These are phyloP conservation scores for Clathrospora elynae DNA, from an alignment of 2,329 filamentous ascomycete genomes.

Conservation along the genomic window DNA sequence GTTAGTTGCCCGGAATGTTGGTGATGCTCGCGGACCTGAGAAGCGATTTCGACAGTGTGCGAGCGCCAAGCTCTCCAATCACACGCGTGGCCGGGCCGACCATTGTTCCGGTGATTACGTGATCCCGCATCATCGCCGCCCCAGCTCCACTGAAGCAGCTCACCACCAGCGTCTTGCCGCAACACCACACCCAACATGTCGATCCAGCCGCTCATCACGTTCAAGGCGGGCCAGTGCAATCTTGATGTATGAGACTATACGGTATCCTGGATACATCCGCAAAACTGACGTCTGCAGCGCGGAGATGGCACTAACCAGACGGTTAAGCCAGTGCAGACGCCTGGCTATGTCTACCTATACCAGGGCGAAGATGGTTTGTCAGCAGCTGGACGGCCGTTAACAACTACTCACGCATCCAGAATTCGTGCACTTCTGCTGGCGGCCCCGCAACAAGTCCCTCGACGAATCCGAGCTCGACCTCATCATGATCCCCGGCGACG, in stretches of 20 bases:
- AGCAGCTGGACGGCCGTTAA: neutral
- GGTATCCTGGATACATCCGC: neutral
- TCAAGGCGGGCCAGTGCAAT: constrained; percentile 92
- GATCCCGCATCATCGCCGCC: constrained; percentile 14
- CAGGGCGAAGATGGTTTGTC: constrained; percentile 75
- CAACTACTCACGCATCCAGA: constrained; percentile 57
- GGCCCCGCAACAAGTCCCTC: constrained; percentile 72
- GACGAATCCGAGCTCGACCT: constrained; percentile 83
- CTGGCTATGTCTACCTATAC: constrained; percentile 91
- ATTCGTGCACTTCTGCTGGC: constrained; percentile 96
- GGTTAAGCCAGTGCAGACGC: constrained; percentile 72
- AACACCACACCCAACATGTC: constrained; percentile 65
- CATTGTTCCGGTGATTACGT: constrained; percentile 15
- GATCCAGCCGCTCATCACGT: constrained; percentile 84
- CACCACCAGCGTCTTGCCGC: constrained; percentile 16
- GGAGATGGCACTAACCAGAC: constrained; percentile 52
- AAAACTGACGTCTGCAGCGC: constrained; percentile 29
- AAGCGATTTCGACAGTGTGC: constrained; percentile 19
- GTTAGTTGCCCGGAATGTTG: constrained; percentile 32
- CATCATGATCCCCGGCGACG: constrained; percentile 90
- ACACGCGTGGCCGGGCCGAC: constrained; percentile 18
- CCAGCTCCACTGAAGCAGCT: constrained; percentile 24
- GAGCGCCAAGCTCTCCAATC: constrained; percentile 17
- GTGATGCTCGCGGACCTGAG: constrained; percentile 18
- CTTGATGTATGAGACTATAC: constrained; percentile 67